These are phyloP conservation scores for Lasiodiplodia citricola DNA, from an alignment of 2,329 filamentous ascomycete genomes.

Conservation along the genomic window DNA sequence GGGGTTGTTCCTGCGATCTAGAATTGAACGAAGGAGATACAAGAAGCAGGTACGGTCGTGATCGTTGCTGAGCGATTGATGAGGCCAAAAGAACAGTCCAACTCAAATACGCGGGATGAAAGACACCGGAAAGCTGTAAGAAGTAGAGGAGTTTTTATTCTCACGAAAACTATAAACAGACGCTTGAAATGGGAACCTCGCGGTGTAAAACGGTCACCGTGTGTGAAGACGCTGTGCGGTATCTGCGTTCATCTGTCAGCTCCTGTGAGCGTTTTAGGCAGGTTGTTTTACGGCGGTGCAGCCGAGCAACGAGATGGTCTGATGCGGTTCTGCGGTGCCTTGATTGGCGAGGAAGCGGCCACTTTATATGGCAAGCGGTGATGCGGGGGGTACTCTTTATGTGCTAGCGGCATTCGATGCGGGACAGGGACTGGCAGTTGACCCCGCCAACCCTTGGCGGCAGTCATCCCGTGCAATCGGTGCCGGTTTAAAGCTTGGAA, in stretches of 20 bases:
- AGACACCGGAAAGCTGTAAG: not conserved
- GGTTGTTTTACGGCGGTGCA: not conserved
- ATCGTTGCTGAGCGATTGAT: not conserved
- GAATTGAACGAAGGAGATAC: not conserved
- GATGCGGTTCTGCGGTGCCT: not conserved
- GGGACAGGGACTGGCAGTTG: not conserved
- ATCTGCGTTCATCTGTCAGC: not conserved
- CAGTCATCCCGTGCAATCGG: not conserved
- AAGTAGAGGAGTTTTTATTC: not conserved
- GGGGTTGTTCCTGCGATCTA: not conserved
- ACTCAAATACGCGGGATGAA: not conserved
- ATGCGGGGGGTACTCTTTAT: not conserved
- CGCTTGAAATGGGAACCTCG: not conserved
- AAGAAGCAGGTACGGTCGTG: not conserved
- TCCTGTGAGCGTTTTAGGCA: not conserved
- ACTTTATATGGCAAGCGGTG: slow-evolving; percentile 10
- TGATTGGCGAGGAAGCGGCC: slow-evolving; percentile 6
- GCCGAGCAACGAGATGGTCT: not conserved
- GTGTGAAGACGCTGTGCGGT: not conserved
- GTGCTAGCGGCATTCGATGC: not conserved
- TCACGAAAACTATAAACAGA: not conserved
- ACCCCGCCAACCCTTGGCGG: not conserved
- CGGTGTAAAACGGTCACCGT: not conserved
- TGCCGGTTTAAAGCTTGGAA: too few relatives aligned
- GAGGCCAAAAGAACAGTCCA: not conserved